Evolutionary conservation across 768 basidiomycete species (phyloP).

Genomic region (Trametes sanguinea): DNA sequence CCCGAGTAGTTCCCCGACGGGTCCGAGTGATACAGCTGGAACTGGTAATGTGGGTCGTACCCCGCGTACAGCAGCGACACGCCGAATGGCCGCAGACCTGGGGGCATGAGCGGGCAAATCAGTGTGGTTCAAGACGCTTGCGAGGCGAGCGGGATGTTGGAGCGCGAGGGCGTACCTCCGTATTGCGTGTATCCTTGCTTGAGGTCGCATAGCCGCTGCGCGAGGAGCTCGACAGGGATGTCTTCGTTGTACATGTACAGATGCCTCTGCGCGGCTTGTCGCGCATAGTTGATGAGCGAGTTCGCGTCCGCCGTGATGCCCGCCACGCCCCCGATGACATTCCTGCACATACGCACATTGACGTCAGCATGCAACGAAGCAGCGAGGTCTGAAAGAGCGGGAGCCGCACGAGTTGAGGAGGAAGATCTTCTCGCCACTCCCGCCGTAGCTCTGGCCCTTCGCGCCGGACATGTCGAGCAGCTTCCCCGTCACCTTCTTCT

Average conservation of each 20-base stretch:
- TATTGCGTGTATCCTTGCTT: constrained; percentile 99
- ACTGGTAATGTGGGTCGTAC: constrained; percentile 92
- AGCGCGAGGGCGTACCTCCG: constrained; percentile 62
- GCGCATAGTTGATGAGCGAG: constrained; percentile 93
- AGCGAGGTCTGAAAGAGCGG: neutral
- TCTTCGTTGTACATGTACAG: constrained; percentile 92
- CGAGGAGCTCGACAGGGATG: constrained; percentile 95
- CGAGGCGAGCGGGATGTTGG: neutral
- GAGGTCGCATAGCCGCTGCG: constrained; percentile 92
- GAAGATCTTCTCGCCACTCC: constrained; percentile 98
- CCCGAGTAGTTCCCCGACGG: constrained; percentile 98
- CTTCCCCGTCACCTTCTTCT: constrained; percentile 99
- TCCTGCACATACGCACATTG: constrained; percentile 48
- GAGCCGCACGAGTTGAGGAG: constrained; percentile 80
- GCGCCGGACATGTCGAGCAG: constrained; percentile 86
- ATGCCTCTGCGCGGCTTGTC: constrained; percentile 88
- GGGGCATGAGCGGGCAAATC: constrained; percentile 1
- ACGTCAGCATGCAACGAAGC: neutral
- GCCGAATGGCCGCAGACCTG: constrained; percentile 97
- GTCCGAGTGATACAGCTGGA: constrained; percentile 98
- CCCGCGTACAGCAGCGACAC: constrained; percentile 97
- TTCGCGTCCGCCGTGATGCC: constrained; percentile 97
- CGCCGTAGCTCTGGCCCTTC: constrained; percentile 89
- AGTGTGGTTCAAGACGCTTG: neutral
- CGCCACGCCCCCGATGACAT: constrained; percentile 93